A percentile compares a stretch with the other conserved stretches of the same genome.
Evolutionary conservation across 257 asterid species (phyloP).

Genomic region (Penstemon barbatus): DNA sequence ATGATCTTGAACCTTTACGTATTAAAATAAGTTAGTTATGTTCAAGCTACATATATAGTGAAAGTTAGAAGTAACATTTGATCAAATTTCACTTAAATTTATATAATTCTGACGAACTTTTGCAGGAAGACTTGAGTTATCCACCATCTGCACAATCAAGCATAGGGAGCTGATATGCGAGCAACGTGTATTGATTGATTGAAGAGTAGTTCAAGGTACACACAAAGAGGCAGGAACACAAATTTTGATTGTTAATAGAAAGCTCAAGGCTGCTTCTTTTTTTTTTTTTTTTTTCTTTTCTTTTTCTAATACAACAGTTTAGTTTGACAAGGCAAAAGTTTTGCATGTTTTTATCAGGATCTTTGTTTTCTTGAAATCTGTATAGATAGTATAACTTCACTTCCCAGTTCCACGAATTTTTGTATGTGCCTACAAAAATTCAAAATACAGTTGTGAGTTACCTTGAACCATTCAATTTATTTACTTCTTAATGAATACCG

Average conservation of each 20-base stretch:
- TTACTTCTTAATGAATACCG: too few relatives aligned
- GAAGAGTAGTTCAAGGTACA: slow-evolving; percentile 17
- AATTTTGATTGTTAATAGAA: slow-evolving; percentile 22
- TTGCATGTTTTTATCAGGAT: slow-evolving; percentile 3
- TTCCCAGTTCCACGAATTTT: too few relatives aligned
- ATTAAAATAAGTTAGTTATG: too few relatives aligned
- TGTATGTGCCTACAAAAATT: too few relatives aligned
- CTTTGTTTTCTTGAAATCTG: too few relatives aligned
- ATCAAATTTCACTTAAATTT: too few relatives aligned
- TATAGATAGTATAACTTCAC: too few relatives aligned
- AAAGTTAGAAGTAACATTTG: too few relatives aligned
- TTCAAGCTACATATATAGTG: neutral
- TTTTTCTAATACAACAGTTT: slow-evolving; percentile 3
- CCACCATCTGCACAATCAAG: slow-evolving; percentile 50
- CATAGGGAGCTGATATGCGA: slow-evolving; percentile 36
- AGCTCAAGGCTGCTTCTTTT: slow-evolving; percentile 6
- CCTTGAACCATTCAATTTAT: too few relatives aligned
- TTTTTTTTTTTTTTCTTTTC: neutral
- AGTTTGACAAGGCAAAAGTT: slow-evolving; percentile 27
- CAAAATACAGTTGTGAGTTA: too few relatives aligned
- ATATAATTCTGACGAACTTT: too few relatives aligned
- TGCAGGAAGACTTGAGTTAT: slow-evolving; percentile 67
- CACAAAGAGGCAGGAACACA: neutral
- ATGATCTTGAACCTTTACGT: neutral
- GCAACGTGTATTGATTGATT: slow-evolving; percentile 1